Evolutionary conservation across 306 rosid genomes (phyloP).

Genomic region (Fragaria vesca): DNA sequence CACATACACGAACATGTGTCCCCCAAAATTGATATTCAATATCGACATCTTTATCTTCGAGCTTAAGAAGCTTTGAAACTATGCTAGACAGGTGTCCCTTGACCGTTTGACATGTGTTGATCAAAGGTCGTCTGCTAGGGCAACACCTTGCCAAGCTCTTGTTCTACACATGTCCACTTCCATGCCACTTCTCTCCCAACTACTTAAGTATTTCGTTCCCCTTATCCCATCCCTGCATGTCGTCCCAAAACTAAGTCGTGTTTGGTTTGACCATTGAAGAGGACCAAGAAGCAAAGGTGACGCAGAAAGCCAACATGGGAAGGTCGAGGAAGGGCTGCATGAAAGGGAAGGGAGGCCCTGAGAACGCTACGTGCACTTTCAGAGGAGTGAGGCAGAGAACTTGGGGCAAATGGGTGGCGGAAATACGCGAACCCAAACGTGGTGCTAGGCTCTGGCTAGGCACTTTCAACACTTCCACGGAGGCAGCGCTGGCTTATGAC

Average conservation of each 20-base stretch:
- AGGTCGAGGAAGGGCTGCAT: conserved; percentile 32
- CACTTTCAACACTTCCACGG: conserved; percentile 35
- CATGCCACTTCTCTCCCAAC: background rate
- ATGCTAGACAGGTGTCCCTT: conserved; percentile 14
- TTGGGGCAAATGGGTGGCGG: conserved; percentile 44
- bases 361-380: conserved; percentile 26
- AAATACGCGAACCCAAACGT: conserved; percentile 31
- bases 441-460: conserved; percentile 37
- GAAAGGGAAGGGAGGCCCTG: conserved; percentile 40
- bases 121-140: background rate
- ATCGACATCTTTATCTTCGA: background rate
- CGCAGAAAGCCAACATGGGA: background rate
- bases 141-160: background rate
- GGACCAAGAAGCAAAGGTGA: background rate
- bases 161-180: conserved; percentile 19
- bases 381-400: conserved; percentile 40
- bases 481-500: conserved; percentile 34
- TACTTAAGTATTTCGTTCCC: background rate
- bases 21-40: background rate
- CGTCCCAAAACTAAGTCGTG: background rate
- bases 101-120: conserved; percentile 11
- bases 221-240: background rate
- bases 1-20: background rate
- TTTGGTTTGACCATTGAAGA: background rate
- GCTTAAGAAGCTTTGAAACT: background rate